A percentile compares a stretch with the other conserved stretches of the same genome.
Evolutionary conservation across 2,329 filamentous ascomycete genomes (phyloP).

Genomic region (Cordyceps militaris): DNA sequence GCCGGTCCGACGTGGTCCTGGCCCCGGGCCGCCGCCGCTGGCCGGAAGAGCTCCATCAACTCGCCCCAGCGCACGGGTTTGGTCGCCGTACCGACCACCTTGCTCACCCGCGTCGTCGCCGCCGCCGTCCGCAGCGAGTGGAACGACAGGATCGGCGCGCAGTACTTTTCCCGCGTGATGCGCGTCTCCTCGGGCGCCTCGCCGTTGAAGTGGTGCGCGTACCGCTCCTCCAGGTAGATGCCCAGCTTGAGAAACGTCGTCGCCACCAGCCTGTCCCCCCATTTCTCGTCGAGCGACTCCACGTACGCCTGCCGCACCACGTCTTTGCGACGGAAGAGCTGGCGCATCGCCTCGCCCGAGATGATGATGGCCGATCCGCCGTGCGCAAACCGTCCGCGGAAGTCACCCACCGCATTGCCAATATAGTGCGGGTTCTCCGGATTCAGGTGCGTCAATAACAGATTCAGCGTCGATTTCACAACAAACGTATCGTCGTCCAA

Average conservation of each 20-base stretch:
- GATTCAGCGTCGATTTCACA: conserved; percentile 39
- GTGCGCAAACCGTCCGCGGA: conserved; percentile 48
- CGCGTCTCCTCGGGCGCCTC: conserved; percentile 43
- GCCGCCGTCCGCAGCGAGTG: conserved; percentile 40
- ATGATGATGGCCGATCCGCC: conserved; percentile 49
- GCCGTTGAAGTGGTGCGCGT: conserved; percentile 49
- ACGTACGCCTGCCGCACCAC: conserved; percentile 38
- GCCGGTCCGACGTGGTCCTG: conserved; percentile 46
- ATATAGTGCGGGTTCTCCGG: conserved; percentile 41
- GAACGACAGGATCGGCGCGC: conserved; percentile 48
- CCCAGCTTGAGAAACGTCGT: conserved; percentile 46
- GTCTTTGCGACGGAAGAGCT: conserved; percentile 36
- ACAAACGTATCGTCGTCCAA: conserved; percentile 53
- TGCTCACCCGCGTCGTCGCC: conserved; percentile 39
- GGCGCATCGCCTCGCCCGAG: conserved; percentile 43
- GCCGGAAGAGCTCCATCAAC: conserved; percentile 41
- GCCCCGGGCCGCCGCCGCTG: conserved; percentile 28
- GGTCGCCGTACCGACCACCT: conserved; percentile 30
- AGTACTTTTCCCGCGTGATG: conserved; percentile 43
- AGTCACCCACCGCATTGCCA: conserved; percentile 52
- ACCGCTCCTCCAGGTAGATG: conserved; percentile 48
- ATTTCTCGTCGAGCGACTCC: conserved; percentile 43
- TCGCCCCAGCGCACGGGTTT: conserved; percentile 43
- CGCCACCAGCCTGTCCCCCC: conserved; percentile 48
- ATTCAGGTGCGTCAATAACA: conserved; percentile 44